Evolutionary conservation across 805 yeast species (phyloP).

Genomic region (Metschnikowia rubicola): DNA sequence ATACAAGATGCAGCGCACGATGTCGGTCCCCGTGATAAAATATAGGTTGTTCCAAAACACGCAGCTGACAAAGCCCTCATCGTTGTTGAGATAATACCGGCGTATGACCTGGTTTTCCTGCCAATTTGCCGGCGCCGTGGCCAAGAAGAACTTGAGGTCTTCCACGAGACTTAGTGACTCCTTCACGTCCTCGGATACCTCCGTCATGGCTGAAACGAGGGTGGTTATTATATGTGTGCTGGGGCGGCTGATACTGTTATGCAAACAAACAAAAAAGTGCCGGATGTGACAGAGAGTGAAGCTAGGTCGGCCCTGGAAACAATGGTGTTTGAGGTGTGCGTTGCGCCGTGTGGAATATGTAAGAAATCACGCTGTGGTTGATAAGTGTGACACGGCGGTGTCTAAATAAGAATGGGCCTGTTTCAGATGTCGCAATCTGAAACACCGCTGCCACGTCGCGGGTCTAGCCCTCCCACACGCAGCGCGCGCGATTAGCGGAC

Average conservation of each 20-base stretch:
- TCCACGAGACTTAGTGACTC: conserved; percentile 64
- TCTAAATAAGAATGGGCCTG: conserved; percentile 14
- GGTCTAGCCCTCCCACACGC: conserved; percentile 7
- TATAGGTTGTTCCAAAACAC: conserved; percentile 88
- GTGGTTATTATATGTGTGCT: not conserved
- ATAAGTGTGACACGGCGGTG: conserved; percentile 5
- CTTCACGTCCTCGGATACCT: conserved; percentile 17
- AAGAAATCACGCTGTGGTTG: not conserved
- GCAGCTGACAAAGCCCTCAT: conserved; percentile 90
- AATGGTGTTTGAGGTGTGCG: not conserved
- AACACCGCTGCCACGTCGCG: conserved; percentile 13
- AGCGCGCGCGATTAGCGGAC: conserved; percentile 4
- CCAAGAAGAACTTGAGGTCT: conserved; percentile 79
- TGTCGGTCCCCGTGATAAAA: conserved; percentile 93
- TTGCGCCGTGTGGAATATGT: not conserved
- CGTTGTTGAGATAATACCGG: conserved; percentile 78
- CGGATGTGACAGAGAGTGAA: too few relatives aligned
- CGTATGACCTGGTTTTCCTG: conserved; percentile 82
- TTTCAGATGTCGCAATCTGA: conserved; percentile 16
- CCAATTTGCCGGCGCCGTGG: conserved; percentile 96
- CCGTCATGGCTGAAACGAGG: conserved; percentile 5
- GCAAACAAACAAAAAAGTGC: too few relatives aligned
- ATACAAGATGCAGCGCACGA: conserved; percentile 85
- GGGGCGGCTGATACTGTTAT: not conserved
- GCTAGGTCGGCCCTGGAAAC: not conserved